Evolutionary conservation across 306 rosid species (phyloP).

Genomic region (Prunus dulcis): DNA sequence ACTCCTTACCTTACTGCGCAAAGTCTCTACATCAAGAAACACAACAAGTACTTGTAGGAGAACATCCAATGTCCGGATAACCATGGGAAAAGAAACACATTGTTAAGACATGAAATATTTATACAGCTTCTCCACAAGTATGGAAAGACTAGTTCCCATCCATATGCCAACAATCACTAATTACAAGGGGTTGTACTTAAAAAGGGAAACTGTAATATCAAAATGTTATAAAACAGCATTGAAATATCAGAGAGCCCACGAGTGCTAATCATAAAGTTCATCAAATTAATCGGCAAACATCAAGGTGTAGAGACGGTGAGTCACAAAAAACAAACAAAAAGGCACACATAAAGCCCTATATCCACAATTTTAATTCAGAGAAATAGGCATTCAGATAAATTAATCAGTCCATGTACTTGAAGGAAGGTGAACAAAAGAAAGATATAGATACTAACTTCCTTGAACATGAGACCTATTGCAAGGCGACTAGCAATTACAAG

Average conservation of each 20-base stretch:
- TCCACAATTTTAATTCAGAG: neutral
- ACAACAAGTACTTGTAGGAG: conserved; percentile 85
- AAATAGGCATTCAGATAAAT: neutral
- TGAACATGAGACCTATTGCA: conserved; percentile 91
- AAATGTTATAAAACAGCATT: neutral
- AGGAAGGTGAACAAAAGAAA: conserved; percentile 1
- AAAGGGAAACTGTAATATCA: neutral
- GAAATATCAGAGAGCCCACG: neutral
- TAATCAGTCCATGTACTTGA: neutral
- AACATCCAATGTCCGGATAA: conserved; percentile 75
- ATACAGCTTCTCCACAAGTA: neutral
- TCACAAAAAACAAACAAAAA: neutral
- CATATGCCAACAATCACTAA: neutral
- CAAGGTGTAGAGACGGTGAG: neutral
- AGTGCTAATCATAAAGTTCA: conserved; percentile 6
- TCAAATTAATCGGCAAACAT: neutral
- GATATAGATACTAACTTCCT: conserved; percentile 55
- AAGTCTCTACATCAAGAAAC: conserved; percentile 70
- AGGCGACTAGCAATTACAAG: conserved; percentile 95
- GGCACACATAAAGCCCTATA: neutral
- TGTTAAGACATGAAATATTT: neutral
- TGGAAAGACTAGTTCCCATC: neutral
- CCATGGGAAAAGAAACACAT: neutral
- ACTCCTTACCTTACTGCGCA: conserved; percentile 62
- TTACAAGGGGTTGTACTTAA: neutral